Percentiles rank a stretch among this genome's conserved stretches.
Evolutionary conservation across 2,329 filamentous ascomycete species (phyloP).

Genomic region (Trichophyton verrucosum): DNA sequence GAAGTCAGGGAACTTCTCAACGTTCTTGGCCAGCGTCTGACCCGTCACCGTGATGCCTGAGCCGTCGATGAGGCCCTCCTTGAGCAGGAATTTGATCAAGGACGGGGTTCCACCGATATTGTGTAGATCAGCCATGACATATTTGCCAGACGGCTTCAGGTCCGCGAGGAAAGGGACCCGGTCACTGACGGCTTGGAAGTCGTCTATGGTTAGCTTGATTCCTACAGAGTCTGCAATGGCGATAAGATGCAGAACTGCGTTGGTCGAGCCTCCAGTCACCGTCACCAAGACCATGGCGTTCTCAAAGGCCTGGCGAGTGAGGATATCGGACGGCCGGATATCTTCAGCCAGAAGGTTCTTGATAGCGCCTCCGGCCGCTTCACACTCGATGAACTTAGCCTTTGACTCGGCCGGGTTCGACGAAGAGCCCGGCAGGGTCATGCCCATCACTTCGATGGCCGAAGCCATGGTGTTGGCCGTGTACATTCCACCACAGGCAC

Average conservation of each 20-base stretch:
- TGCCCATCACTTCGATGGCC: constrained; percentile 59
- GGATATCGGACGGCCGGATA: constrained; percentile 63
- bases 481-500: constrained; percentile 80
- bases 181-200: constrained; percentile 74
- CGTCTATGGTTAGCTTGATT: constrained; percentile 70
- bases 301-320: constrained; percentile 70
- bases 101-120: constrained; percentile 46
- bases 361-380: constrained; percentile 58
- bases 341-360: constrained; percentile 63
- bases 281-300: constrained; percentile 75
- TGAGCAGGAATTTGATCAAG: constrained; percentile 46
- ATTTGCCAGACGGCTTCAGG: constrained; percentile 62
- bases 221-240: constrained; percentile 73
- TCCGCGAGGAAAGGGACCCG: constrained; percentile 68
- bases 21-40: constrained; percentile 46
- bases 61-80: constrained; percentile 47
- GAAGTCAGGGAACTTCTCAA: constrained; percentile 50
- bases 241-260: constrained; percentile 73
- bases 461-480: constrained; percentile 67
- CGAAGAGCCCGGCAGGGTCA: constrained; percentile 72
- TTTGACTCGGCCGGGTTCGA: constrained; percentile 65
- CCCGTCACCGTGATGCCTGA: constrained; percentile 50
- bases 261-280: constrained; percentile 73
- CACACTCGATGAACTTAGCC: constrained; percentile 61
- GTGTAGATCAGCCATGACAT: constrained; percentile 48